A percentile compares a stretch with the other conserved stretches of the same genome.
Evolutionary conservation across 805 yeast genomes (phyloP).

Genomic region (Phaffomyces opuntiae): DNA sequence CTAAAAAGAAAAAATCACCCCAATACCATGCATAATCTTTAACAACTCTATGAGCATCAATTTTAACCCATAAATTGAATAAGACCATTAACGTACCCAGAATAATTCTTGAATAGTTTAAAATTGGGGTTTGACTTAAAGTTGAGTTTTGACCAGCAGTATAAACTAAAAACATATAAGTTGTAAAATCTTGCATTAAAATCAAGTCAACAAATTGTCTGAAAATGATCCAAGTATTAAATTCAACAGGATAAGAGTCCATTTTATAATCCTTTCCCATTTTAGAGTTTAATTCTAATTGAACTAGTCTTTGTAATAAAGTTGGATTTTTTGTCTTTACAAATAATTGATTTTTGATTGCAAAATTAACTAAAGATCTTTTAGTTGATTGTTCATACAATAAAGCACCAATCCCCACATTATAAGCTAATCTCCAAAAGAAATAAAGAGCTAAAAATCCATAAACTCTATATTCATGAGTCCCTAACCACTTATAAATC

Average conservation of each 20-base stretch:
- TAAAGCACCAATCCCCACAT: conserved; percentile 71
- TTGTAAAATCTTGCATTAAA: conserved; percentile 76
- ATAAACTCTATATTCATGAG: conserved; percentile 12
- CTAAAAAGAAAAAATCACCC: conserved; percentile 88
- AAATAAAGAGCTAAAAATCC: conserved; percentile 49
- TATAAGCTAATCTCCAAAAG: conserved; percentile 72
- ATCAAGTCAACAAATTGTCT: conserved; percentile 75
- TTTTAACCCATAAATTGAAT: conserved; percentile 78
- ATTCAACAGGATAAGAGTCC: conserved; percentile 55
- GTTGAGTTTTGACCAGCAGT: conserved; percentile 23
- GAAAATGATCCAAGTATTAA: conserved; percentile 77
- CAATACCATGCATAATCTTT: conserved; percentile 93
- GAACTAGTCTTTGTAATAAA: conserved; percentile 34
- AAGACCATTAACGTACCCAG: conserved; percentile 57
- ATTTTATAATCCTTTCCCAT: conserved; percentile 32
- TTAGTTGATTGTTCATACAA: conserved; percentile 60
- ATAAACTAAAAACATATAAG: conserved; percentile 58
- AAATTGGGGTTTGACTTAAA: conserved; percentile 36
- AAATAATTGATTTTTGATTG: conserved; percentile 40
- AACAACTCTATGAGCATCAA: conserved; percentile 82
- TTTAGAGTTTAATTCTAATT: conserved; percentile 40
- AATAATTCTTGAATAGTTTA: conserved; percentile 43
- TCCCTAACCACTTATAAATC: conserved; percentile 24
- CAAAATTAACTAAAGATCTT: conserved; percentile 45
- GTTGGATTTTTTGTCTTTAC: conserved; percentile 25